phyloP scores from a whole-genome alignment of 1,284 basidiomycete species.

The Bothia castanella region DNA sequence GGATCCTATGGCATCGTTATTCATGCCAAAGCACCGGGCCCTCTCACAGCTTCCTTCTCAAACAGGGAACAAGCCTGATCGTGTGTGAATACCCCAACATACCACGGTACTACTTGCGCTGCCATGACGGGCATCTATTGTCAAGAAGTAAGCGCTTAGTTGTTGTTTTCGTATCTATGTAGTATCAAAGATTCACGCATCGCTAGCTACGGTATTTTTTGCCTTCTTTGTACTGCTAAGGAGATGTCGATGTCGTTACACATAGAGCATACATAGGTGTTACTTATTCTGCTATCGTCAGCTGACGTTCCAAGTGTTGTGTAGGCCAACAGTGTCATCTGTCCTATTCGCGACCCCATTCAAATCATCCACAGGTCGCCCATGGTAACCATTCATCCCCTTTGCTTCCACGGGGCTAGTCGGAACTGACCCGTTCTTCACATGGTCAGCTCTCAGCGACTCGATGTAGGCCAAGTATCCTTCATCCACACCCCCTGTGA shows the following conservation, averaged over 20 bases:
- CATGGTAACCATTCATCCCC: constrained; percentile 24
- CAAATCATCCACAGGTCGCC: constrained; percentile 29
- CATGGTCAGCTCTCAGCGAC: constrained; percentile 79
- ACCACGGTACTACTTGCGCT: background rate
- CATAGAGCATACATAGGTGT: constrained; percentile 5
- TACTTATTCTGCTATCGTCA: constrained; percentile 17
- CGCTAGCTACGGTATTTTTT: constrained; percentile 2
- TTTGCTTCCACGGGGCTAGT: constrained; percentile 39
- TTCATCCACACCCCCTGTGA: constrained; percentile 94
- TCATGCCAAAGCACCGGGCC: constrained; percentile 70
- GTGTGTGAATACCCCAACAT: constrained; percentile 7
- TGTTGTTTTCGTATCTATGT: constrained; percentile 17
- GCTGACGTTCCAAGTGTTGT: constrained; percentile 59
- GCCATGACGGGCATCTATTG: constrained; percentile 13
- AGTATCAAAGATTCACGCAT: constrained; percentile 14
- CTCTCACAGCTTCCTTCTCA: constrained; percentile 54
- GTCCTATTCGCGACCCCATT: constrained; percentile 50
- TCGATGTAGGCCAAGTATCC: constrained; percentile 80
- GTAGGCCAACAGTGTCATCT: constrained; percentile 73
- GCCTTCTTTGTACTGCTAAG: constrained; percentile 6
- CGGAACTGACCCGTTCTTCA: constrained; percentile 47
- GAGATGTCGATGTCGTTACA: background rate
- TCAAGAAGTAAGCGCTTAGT: constrained; percentile 1
- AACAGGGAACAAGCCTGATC: constrained; percentile 18
- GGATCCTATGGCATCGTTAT: constrained; percentile 62